Conservation (phyloP, 1,284 basidiomycete species). For the Fomitopsis schrenkii region DNA sequence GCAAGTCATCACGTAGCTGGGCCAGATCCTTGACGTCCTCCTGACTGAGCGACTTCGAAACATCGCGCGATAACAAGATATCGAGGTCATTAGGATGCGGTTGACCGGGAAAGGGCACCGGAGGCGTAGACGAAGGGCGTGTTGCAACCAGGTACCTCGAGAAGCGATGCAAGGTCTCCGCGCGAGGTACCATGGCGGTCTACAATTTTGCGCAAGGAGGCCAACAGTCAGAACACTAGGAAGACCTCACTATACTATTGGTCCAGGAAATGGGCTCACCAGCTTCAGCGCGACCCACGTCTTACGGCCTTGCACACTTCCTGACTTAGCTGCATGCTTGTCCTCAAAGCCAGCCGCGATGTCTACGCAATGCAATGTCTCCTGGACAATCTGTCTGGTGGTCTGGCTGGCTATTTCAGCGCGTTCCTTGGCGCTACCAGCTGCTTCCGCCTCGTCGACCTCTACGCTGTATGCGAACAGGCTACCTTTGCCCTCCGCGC, state of each 20-base stretch:
- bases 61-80: constrained; percentile 28
- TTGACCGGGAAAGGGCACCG: constrained; percentile 64
- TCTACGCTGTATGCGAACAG: constrained; percentile 86
- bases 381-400: constrained; percentile 58
- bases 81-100: constrained; percentile 48
- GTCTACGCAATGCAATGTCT: constrained; percentile 73
- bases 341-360: constrained; percentile 80
- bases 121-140: constrained; percentile 25
- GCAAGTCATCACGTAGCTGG: constrained; percentile 57
- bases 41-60: constrained; percentile 30
- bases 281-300: constrained; percentile 85
- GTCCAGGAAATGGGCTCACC: constrained; percentile 34
- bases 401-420: constrained; percentile 24
- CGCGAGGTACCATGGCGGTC: constrained; percentile 60
- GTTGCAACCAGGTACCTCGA: constrained; percentile 48
- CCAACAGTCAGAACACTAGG: too few relatives aligned
- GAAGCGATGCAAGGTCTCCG: constrained; percentile 49
- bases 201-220: constrained; percentile 17
- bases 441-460: constrained; percentile 60
- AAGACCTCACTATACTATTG: background rate
- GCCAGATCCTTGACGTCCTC: constrained; percentile 58
- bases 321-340: constrained; percentile 32
- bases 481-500: constrained; percentile 69
- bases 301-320: constrained; percentile 36
- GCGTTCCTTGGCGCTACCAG: constrained; percentile 23